Evolutionary conservation across 208 protist genomes (phyloP), one percentile per base, ranked within the genome.

Genomic region (Endotrypanum monterogeii): DNA sequence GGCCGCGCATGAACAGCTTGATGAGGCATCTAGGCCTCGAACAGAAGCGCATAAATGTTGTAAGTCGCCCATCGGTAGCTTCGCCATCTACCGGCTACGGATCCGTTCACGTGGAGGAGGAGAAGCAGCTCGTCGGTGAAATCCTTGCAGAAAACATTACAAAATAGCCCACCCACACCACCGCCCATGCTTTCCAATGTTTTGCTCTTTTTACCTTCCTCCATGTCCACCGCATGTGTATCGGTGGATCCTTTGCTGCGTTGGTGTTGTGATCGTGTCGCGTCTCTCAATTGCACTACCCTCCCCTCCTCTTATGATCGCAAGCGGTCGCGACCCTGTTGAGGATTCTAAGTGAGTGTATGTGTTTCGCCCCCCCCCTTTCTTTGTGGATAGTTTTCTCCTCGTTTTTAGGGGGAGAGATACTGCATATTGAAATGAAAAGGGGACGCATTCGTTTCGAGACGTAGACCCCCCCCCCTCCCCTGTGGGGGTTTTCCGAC

Each of bases 71-170:
- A 2, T 62, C 85, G 23, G 83, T 85, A 25, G 94, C 96, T 3
- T 96, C 95, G n/a, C 93, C 95, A 14, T 91, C 95, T 11, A 98
- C 95, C 16, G 95, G 95, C 32, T 96, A 96, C 80, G 86, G 80
- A 56, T 86, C 84, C 46, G 91, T 98, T 4, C 95, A 98, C 85
- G 84, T 95, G 7, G 86, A 85, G 52, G 95, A 98, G 79, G 90
- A 96, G 65, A 87, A 94, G 51, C 65, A 86, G 74, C 69, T 98
- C 41, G 76, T 97, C 30, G 70, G 61, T 3, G 85, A 89, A 50
- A 84, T 81, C 32, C 83, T 97, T 35, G 89, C 86, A 54, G 93
- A 87, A 77, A 28, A 8, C 12, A 3, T 12, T 25, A 39, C 18
- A 23, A 20, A 69, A 46, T 12, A 9, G 41, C 8, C 8, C 12